Conservation (phyloP, 306 rosid species). For the Vigna angularis region DNA sequence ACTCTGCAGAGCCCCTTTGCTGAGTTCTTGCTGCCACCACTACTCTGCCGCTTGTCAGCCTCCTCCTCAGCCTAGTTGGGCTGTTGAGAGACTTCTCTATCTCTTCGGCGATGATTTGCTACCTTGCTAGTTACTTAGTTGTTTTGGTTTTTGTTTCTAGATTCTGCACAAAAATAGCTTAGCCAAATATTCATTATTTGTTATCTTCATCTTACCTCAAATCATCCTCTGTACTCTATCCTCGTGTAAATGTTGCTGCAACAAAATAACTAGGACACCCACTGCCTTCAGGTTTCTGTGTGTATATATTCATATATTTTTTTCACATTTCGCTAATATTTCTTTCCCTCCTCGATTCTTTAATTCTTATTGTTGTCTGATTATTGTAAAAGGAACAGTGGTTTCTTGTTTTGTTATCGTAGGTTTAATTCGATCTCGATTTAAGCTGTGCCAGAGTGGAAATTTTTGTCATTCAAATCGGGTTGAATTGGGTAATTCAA, state of each 20-base stretch:
- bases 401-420: background rate
- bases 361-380: background rate
- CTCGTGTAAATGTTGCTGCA: constrained; percentile 9
- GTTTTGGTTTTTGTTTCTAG: background rate
- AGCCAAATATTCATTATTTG: constrained; percentile 45
- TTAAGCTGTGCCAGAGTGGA: background rate
- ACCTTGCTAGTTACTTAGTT: constrained; percentile 24
- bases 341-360: constrained; percentile 22
- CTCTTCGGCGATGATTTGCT: constrained; percentile 82
- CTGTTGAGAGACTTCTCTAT: constrained; percentile 83
- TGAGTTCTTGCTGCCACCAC: constrained; percentile 48
- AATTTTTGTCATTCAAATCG: background rate
- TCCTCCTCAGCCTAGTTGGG: constrained; percentile 78
- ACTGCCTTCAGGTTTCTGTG: constrained; percentile 15
- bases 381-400: background rate
- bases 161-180: background rate
- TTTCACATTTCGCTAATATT: background rate
- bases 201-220: background rate
- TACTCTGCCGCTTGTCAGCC: constrained; percentile 30
- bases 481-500: background rate
- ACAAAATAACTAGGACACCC: constrained; percentile 4
- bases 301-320: constrained; percentile 11
- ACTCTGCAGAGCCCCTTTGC: constrained; percentile 75
- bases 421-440: background rate
- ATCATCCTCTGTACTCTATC: background rate